A percentile compares a stretch with the other conserved stretches of the same genome.
phyloP scores from a whole-genome alignment of 441 rosid species.

The Gossypium davidsonii region DNA sequence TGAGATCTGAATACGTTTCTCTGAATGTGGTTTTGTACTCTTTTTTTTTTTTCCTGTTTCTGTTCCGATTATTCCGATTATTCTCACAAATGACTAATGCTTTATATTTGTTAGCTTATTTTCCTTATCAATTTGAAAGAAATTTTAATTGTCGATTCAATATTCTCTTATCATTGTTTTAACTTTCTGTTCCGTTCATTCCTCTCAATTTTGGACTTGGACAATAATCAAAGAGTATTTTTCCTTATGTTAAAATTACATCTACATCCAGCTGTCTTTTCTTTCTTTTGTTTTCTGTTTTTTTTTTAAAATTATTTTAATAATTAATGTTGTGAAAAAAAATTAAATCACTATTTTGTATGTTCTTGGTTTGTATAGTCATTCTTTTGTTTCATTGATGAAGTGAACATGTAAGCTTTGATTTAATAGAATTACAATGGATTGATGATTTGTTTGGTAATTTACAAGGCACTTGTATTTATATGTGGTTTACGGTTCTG shows the following conservation, averaged over 20 bases:
- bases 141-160: background rate
- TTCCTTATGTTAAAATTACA: background rate
- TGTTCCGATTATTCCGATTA: background rate
- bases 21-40: no score
- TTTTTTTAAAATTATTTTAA: background rate
- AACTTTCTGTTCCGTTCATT: background rate
- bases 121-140: background rate
- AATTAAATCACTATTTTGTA: background rate
- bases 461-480: constrained; percentile 21
- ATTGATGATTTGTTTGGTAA: constrained; percentile 11
- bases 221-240: background rate
- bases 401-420: background rate
- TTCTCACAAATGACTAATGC: background rate
- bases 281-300: background rate
- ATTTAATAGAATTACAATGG: background rate
- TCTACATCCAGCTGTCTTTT: background rate
- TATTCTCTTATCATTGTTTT: background rate
- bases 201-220: no score
- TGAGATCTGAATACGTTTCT: no score
- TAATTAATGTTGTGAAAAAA: background rate
- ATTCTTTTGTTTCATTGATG: background rate
- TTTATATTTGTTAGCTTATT: background rate
- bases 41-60: no score
- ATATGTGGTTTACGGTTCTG: constrained; percentile 16
- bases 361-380: background rate